These are phyloP conservation scores for Sugiyamaella chiloensis DNA, from an alignment of 805 yeast genomes.

Conservation along the genomic window DNA sequence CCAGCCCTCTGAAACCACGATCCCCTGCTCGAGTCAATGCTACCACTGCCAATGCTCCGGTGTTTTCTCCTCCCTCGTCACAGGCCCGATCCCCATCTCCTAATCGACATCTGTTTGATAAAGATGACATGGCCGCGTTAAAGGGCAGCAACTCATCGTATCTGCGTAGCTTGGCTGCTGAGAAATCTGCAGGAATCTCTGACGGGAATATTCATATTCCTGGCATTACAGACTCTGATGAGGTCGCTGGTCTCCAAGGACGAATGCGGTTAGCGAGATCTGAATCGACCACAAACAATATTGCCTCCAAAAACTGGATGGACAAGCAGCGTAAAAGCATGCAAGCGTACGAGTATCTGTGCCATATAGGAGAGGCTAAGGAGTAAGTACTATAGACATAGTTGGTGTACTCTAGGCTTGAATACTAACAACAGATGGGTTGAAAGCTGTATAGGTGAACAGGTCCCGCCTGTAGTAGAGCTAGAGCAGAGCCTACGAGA, in stretches of 20 bases:
- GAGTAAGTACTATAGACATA: constrained; percentile 28
- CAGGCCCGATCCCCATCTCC: constrained; percentile 20
- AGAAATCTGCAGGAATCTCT: constrained; percentile 9
- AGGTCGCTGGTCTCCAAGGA: constrained; percentile 33
- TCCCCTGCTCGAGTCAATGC: constrained; percentile 22
- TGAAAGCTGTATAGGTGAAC: constrained; percentile 56
- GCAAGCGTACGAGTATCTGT: constrained; percentile 71
- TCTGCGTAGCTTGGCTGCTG: constrained; percentile 25
- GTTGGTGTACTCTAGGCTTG: background rate
- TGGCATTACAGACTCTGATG: constrained; percentile 33
- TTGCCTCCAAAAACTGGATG: constrained; percentile 36
- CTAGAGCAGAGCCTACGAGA: constrained; percentile 69
- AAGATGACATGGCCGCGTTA: constrained; percentile 20
- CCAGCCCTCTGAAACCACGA: constrained; percentile 18
- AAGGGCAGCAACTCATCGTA: constrained; percentile 25
- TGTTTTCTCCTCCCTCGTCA: background rate
- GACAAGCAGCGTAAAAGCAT: constrained; percentile 41
- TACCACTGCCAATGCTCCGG: constrained; percentile 13
- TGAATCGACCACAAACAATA: constrained; percentile 23
- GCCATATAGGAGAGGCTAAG: constrained; percentile 78
- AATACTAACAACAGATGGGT: constrained; percentile 52
- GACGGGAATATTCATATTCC: constrained; percentile 22
- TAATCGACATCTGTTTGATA: constrained; percentile 6
- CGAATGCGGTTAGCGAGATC: constrained; percentile 33
- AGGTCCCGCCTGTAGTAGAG: constrained; percentile 54